Evolutionary conservation across 495 filamentous ascomycete species (phyloP), one percentile per base, ranked within the genome.

Genomic region (Daldinia decipiens): DNA sequence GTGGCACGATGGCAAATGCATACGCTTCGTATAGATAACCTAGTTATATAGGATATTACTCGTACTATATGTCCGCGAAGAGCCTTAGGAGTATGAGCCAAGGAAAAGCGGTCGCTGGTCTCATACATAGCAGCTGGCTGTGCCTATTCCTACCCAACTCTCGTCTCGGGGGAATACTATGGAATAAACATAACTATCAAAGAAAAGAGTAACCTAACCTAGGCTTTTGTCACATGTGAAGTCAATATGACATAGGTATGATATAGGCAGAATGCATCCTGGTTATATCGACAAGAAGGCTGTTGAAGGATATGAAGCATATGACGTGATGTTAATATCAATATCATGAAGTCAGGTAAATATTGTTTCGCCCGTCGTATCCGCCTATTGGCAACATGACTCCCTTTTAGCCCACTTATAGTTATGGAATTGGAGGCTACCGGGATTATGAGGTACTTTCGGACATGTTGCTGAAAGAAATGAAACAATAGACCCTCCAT

Each of bases 241-340:
- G 24, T 56, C 24, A 39, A 52, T 43, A 58, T 47, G 47, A 56
- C n/a, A 24, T 24, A 24, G 21, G 21, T 43, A 58, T 47, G 47
- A 56, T n/a, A 68, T 68, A 68, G 65, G 70, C 60, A 72, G 65
- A 65, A 68, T 65, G 51, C 50, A 55, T 47, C 27, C n/a, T 29
- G n/a, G 52, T 32, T 59, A 53, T 58, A 55, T 65, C 45, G 17
- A 40, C 39, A 43, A 50, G 40, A 36, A 54, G 50, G 58, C 32
- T 29, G 17, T 32, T 52, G 38, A 40, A 51, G 43, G 4, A 12
- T 36, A 47, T 13, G 43, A 47, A 24, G 51, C 7, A 52, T 19
- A 65, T 73, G 70, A 73, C 64, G 70, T 73, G 70, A 73, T 69
- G 65, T 21, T 40, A 67, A 68, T 71, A 66, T 67, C 63, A 67